A percentile compares a stretch with the other conserved stretches of the same genome.
Conservation (phyloP, 78 protist species). For the Dictyostelium brefeldianum region DNA sequence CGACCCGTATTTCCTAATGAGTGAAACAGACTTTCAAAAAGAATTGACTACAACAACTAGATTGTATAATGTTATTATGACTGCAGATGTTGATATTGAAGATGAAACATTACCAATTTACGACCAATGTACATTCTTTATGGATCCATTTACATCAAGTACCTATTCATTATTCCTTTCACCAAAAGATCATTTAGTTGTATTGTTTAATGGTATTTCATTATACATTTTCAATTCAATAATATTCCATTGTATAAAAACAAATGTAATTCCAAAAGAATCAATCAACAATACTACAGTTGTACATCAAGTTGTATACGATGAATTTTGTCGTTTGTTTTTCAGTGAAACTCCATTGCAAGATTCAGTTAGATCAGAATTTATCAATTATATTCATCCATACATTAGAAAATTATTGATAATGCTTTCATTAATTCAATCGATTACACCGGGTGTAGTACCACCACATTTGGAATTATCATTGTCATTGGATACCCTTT, state of each 20-base stretch:
- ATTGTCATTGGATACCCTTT: background rate
- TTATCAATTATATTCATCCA: conserved; percentile 42
- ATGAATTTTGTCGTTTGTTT: background rate
- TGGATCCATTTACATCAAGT: conserved; percentile 53
- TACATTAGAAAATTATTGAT: conserved; percentile 46
- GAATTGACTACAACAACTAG: conserved; percentile 38
- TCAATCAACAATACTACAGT: background rate
- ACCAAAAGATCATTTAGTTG: conserved; percentile 13
- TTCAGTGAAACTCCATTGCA: background rate
- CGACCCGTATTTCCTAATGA: conserved; percentile 41
- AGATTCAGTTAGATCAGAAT: background rate
- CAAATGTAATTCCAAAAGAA: background rate
- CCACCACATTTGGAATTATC: background rate
- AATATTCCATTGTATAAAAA: conserved; percentile 19
- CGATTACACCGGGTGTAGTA: background rate
- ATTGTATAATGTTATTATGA: conserved; percentile 32
- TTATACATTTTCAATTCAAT: conserved; percentile 10
- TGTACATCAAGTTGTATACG: background rate
- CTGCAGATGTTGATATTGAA: conserved; percentile 15
- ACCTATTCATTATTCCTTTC: conserved; percentile 45
- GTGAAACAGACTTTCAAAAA: conserved; percentile 54
- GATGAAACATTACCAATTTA: conserved; percentile 26
- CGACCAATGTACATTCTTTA: background rate
- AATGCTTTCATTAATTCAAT: background rate
- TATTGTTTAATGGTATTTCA: conserved; percentile 4